Evolutionary conservation across 495 filamentous ascomycete species (phyloP), one percentile per base, ranked within the genome.

Genomic region (Amniculicola lignicola): DNA sequence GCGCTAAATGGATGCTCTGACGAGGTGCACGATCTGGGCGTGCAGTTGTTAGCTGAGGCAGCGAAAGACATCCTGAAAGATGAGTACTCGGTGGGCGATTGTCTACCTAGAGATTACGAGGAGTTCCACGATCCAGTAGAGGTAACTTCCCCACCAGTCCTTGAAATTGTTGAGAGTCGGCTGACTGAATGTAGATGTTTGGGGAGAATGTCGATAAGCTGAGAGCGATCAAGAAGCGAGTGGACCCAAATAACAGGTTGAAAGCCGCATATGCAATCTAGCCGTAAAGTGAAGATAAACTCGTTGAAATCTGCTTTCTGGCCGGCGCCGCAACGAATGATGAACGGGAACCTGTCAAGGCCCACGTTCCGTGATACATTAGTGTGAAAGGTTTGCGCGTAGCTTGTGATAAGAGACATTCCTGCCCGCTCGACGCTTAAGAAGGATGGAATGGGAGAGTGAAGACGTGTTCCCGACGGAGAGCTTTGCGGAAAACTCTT

Each of bases 161-260:
- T 35, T 1, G 43, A 44, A 21, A 19, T 35, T 21, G 50, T 58
- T 24, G 51, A 51, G 11, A 35, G 41, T 3, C 36, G 50, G 15
- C 63, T 69, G 19, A 48, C n/a, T 60, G 47, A 27, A 52, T 12
- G 25, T 49, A 63, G 49, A 59, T 70, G 29, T 70, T 66, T 56
- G 65, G 65, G 7, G 59, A 59, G 54, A 68, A 70, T 24, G 59
- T 48, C 14, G 54, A 60, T 12, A 66, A 44, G 45, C 28, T 70
- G 63, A 52, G 31, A 41, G 48, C 27, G 23, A 21, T 67, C 27
- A 68, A 68, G 59, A 48, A 48, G 41, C 54, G 37, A 15, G 63
- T 61, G 21, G 65, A 65, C 51, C 67, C 67, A 31, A 53, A 57
- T 15, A 36, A 46, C 10, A 47, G 44, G 31, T 37, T 61, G 38